phyloP scores from a whole-genome alignment of 2,329 filamentous ascomycete genomes.

The Furcasterigmium sp. region DNA sequence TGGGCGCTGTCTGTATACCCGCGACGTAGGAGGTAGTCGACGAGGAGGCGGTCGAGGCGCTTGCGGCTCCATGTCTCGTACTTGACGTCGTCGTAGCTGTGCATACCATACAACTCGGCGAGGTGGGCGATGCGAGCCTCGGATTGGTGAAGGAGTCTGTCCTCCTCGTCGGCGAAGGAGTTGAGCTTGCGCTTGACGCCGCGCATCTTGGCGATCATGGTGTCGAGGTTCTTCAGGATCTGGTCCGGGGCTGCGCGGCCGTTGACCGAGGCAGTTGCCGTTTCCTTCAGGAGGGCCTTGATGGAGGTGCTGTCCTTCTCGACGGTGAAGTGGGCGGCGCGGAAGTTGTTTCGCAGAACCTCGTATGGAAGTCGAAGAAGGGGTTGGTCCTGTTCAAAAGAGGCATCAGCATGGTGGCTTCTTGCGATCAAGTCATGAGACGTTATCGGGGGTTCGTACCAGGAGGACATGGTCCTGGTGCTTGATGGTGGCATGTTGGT shows the following conservation, averaged over 20 bases:
- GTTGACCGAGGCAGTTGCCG: conserved; percentile 61
- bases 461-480: conserved; percentile 72
- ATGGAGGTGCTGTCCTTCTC: conserved; percentile 65
- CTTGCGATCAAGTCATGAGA: too few relatives aligned
- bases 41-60: conserved; percentile 75
- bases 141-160: conserved; percentile 67
- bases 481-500: conserved; percentile 62
- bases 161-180: conserved; percentile 72
- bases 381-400: conserved; percentile 71
- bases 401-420: too few relatives aligned
- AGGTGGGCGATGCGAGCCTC: conserved; percentile 76
- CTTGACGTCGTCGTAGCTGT: conserved; percentile 80
- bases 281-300: conserved; percentile 55
- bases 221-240: conserved; percentile 75
- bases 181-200: conserved; percentile 84
- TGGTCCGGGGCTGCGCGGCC: conserved; percentile 59
- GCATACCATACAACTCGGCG: conserved; percentile 72
- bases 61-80: conserved; percentile 87
- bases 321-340: conserved; percentile 71
- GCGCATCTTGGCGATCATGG: conserved; percentile 80
- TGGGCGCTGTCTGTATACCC: conserved; percentile 76
- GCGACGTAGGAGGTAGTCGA: conserved; percentile 86
- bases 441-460: conserved; percentile 42
- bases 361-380: conserved; percentile 90
- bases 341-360: conserved; percentile 90